Conservation (phyloP, 345 rosid genomes). For the Eucalyptus polybractea region DNA sequence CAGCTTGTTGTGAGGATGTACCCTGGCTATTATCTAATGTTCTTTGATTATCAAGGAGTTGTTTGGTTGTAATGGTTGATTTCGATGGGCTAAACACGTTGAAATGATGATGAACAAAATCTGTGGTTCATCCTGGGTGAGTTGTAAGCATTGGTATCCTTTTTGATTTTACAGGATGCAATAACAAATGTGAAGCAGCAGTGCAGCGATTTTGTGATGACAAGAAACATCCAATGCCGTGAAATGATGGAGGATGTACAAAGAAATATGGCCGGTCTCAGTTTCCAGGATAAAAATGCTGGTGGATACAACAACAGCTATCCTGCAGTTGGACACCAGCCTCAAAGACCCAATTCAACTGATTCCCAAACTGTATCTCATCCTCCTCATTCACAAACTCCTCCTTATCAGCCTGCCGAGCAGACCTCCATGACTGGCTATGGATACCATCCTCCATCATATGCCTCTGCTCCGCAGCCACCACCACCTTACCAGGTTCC, state of each 20-base stretch:
- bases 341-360: slow-evolving; percentile 25
- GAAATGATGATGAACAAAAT: background rate
- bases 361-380: slow-evolving; percentile 40
- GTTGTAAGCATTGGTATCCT: background rate
- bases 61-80: background rate
- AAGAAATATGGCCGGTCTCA: slow-evolving; percentile 77
- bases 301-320: slow-evolving; percentile 37
- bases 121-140: background rate
- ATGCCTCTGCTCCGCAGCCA: slow-evolving; percentile 35
- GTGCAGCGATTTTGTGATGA: slow-evolving; percentile 95
- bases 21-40: background rate
- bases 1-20: background rate
- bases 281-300: slow-evolving; percentile 72
- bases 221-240: slow-evolving; percentile 90
- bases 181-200: slow-evolving; percentile 93
- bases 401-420: slow-evolving; percentile 63
- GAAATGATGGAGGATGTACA: slow-evolving; percentile 99
- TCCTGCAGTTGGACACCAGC: slow-evolving; percentile 55
- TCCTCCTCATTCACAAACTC: slow-evolving; percentile 26
- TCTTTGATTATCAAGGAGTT: background rate
- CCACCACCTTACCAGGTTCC: slow-evolving; percentile 23
- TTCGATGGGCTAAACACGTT: background rate
- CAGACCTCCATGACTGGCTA: slow-evolving; percentile 52
- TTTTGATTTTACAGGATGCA: slow-evolving; percentile 53
- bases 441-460: slow-evolving; percentile 35